Evolutionary conservation across 2,329 filamentous ascomycete genomes (phyloP), one percentile per base, ranked within the genome.

Genomic region (Fusarium stilboides): DNA sequence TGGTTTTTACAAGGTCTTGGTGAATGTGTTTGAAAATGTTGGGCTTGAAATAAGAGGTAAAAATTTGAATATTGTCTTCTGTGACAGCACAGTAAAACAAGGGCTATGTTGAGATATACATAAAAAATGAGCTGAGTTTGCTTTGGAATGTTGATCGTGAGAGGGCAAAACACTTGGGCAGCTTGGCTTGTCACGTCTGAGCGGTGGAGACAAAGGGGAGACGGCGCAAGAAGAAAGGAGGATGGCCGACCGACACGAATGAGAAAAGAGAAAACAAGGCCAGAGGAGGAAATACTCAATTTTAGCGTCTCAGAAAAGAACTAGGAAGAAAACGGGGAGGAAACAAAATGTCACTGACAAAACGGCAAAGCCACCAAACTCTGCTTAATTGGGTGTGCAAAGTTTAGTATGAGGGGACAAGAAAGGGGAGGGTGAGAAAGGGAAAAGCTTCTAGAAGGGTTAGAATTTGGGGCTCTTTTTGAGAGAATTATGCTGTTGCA

Each of bases 191-290:
- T 31, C 31, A 34, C n/a, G 43, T 56, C 43, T 50, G 20, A n/a
- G 47, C 40, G 31, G 64, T 70, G 66, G 66, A 55, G 66, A 57
- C 33, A 10, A 37, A 50, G 37, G 37, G 42, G 55, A 49, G n/a
- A 43, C 20, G 31, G 56, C 58, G 52, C 19, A 40, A 26, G 34
- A 31, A 34, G 17, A 34, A 34, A 28, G 31, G n/a, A 9, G 33
- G 22, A 57, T 22, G 12, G 40, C 28, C 28, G 28, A 31, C 28
- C 28, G 28, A 31, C 28, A 43, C 42, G 24, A 56, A 19, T 3
- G 49, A 57, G 66, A 56, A 8, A 69, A 69, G 66, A 70, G 66
- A 56, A n/a, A 69, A 69, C 66, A 70, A 59, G 37, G 15, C 65
- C 55, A 54, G 39, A 33, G 8, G 24, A 22, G 15, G 19, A 40